Base-by-base conservation (phyloP, 176 grass and related monocot genomes). In the Phoenix dactylifera region DNA sequence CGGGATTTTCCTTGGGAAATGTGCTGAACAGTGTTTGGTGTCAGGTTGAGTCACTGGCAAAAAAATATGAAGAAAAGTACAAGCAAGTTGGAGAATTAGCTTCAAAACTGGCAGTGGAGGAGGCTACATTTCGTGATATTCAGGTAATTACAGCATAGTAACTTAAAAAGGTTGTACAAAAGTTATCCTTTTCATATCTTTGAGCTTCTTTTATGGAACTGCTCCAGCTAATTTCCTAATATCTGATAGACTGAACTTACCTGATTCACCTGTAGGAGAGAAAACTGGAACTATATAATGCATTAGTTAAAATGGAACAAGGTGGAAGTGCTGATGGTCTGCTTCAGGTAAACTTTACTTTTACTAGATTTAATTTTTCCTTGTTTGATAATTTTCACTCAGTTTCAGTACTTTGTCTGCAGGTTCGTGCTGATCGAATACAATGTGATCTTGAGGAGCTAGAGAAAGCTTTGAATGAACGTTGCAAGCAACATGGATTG, bases 1-100 rank as follows among this genome's bases (percentile, higher is more conserved):
- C 3, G 7, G 35, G 35, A 44, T 44, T 44, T 14, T 12, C 35
- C 9, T 12, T 14, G 7, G 35, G 35, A 44, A 44, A 14, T 44
- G 10, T 9, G 35, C 9, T 44, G 35, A 44, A 44, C 0, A 2
- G 72, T 29, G 22, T 55, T 54, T 63, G 22, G 57, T 59, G 72
- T 75, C 79, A 98, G 93, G 93, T 92, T 59, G 93, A 98, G 74
- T 89, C 82, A 19, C 63, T 98, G 64, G 85, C 73, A 54, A 98
- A 86, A 71, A 98, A 92, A 72, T 98, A 98, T 65, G 93, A 92
- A 86, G 93, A 98, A 71, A 98, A 92, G 56, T 98, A 98, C 84
- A 98, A 92, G 73, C 87, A 92, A 76, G 93, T 98, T 49, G 93
- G 84, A 62, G 87, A 98, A 32, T 72, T 92, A 62, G 93, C 93